Evolutionary conservation across 2,329 filamentous ascomycete species (phyloP), one percentile per base, ranked within the genome.

Genomic region (Fusarium luffae): DNA sequence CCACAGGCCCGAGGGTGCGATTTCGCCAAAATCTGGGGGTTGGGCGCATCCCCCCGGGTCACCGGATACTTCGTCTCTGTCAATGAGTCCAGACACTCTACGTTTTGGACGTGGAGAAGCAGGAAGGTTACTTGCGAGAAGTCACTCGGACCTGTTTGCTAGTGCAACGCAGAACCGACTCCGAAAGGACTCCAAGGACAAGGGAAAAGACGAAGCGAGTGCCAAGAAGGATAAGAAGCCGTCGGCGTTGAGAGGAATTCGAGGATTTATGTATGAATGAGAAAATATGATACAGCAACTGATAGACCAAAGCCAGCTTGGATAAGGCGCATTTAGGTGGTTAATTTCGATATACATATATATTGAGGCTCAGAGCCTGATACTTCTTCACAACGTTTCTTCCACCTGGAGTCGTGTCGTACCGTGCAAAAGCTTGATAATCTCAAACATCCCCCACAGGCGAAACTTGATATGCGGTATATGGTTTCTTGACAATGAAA

Each of bases 111-210:
- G 82, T 79, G 81, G 84, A 82, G 77, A 80, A 79, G 78, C 68
- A 18, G 69, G 64, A n/a, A 61, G 66, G 16, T 52, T 66, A 44
- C 60, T 68, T 46, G 64, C 63, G 19, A 59, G 68, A 37, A 70
- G 71, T 50, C 70, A 72, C 46, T 73, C 69, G 30, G 70, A 77
- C 28, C 27, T 58, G 19, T 63, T 52, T 48, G 21, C 71, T 83
- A 85, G 84, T 19, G 83, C 84, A 23, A 78, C 84, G 11, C 84
- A 85, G 68, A 86, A 84, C 71, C 75, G 81, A 30, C 75, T 81
- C 2, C 82, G 82, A 5, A 84, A 86, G 69, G 84, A 87, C 28
- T 75, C 73, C 12, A 86, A 86, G 64, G 83, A 85, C 34, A 84
- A 84, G 68, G 79, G 78, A 47, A 79, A 79, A 41, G 82, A 84